Evolutionary conservation across 1,284 basidiomycete species (phyloP).

Genomic region (Cryptococcus neoformans): DNA sequence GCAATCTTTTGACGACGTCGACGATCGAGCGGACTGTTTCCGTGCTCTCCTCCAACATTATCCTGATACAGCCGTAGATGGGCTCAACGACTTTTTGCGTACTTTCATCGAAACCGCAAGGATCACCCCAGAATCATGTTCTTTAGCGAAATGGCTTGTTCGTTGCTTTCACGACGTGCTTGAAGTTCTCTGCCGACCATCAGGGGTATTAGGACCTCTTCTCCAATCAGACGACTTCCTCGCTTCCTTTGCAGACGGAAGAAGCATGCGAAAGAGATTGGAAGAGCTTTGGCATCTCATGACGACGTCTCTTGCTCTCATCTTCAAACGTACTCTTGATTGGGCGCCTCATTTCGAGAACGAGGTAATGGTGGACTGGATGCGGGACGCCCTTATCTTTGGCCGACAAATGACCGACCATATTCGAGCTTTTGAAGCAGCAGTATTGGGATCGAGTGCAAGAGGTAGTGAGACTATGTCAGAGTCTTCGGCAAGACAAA

Average conservation of each 20-base stretch:
- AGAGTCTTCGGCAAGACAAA: slow-evolving; percentile 42
- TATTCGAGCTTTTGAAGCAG: slow-evolving; percentile 71
- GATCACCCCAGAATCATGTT: slow-evolving; percentile 75
- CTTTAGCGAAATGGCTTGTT: slow-evolving; percentile 78
- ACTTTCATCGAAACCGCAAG: slow-evolving; percentile 64
- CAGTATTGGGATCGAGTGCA: slow-evolving; percentile 50
- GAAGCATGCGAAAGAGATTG: slow-evolving; percentile 54
- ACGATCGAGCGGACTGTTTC: slow-evolving; percentile 80
- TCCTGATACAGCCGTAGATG: slow-evolving; percentile 64
- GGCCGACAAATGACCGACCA: slow-evolving; percentile 77
- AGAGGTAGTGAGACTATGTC: slow-evolving; percentile 11
- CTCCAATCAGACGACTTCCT: slow-evolving; percentile 53
- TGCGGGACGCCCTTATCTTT: slow-evolving; percentile 93
- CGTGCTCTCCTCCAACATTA: slow-evolving; percentile 66
- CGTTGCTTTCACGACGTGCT: slow-evolving; percentile 87
- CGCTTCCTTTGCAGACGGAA: slow-evolving; percentile 21
- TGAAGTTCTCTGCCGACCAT: slow-evolving; percentile 72
- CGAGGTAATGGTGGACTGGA: slow-evolving; percentile 87
- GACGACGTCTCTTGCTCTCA: slow-evolving; percentile 71
- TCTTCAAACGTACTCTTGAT: slow-evolving; percentile 74
- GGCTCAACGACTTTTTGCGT: slow-evolving; percentile 63
- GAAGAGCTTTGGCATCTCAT: slow-evolving; percentile 78
- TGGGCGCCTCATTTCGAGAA: slow-evolving; percentile 80
- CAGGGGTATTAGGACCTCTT: slow-evolving; percentile 49
- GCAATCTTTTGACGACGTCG: slow-evolving; percentile 80